Base-by-base conservation (phyloP, 1,284 basidiomycete genomes). In the Sutorius eximius region DNA sequence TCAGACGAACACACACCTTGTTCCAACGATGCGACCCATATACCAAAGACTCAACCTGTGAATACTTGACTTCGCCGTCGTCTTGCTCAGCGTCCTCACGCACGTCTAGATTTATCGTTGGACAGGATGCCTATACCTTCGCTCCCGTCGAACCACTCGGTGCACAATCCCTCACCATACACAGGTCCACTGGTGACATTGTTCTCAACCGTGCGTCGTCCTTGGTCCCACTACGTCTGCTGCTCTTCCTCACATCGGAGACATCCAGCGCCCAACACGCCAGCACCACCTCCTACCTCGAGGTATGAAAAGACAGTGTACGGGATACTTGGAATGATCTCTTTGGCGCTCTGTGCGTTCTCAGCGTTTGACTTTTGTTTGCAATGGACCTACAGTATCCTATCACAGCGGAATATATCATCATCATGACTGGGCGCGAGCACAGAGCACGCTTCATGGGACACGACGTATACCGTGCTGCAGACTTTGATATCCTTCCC, bases 401-500 rank as follows among this genome's bases (percentile, higher is more conserved):
- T 60, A 24, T 29, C 16, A 38, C 63, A 96, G 94, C 93, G 67
- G 95, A 98, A 73, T 98, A 97, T 73, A 75, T 99, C 49, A 83
- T 99, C 58, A 81, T 98, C 49, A 82, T 98, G 62, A 97, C 93
- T 46, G 87, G 86, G 45, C 85, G 94, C 53, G 88, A 89, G 61
- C 84, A 87, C 37, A 86, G 85, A 56, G 91, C 91, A 22, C 82
- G 86, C 55, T 78, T 98, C 52, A 84, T 95, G 73, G 86, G 88
- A 3, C 84, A 95, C 61, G 87, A 94, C 53, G 78, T 99, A 64
- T 98, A 90, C 76, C 85, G 88, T 51, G 93, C 94, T 15, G 91
- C 91, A 33, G 92, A 95, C 68, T 98, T 95, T 73, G 89, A 95
- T 54, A 86, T 98, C 52, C 86, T 97, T 29, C 95, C 96, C 11